These are phyloP conservation scores for Trametes villosa DNA, from an alignment of 768 basidiomycete species.

Conservation along the genomic window DNA sequence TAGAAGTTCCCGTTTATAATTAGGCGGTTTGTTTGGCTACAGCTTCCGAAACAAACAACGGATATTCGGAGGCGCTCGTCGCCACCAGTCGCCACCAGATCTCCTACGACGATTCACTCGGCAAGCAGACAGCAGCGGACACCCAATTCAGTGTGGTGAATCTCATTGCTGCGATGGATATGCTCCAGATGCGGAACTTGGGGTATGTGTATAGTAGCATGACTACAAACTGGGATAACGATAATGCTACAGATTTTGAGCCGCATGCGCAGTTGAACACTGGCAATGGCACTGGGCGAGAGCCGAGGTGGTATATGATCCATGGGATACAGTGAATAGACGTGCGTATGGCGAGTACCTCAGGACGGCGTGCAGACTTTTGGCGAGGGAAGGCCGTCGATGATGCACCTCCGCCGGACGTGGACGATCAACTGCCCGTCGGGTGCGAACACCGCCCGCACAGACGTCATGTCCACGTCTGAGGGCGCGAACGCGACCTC, in stretches of 20 bases:
- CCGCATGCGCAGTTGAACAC: too few species aligned
- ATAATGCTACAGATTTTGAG: too few species aligned
- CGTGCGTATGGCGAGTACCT: neutral
- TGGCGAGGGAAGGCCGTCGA: neutral
- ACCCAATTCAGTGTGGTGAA: too few species aligned
- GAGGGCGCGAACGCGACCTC: conserved; percentile 55
- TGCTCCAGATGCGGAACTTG: too few species aligned
- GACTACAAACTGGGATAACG: too few species aligned
- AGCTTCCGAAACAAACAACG: conserved; percentile 2
- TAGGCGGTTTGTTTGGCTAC: conserved; percentile 2
- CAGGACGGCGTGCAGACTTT: conserved; percentile 3
- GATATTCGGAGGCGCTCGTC: neutral
- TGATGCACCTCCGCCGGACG: conserved; percentile 14
- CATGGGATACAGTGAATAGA: neutral
- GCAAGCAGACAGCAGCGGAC: neutral
- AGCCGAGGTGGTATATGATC: neutral
- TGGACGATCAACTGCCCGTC: conserved; percentile 20
- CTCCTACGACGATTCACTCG: too few species aligned
- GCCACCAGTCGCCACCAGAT: neutral
- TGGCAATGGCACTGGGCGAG: neutral
- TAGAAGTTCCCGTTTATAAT: neutral
- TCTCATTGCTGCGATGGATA: too few species aligned
- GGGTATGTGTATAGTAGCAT: too few species aligned
- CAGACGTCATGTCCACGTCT: conserved; percentile 57
- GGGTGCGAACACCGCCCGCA: conserved; percentile 51